Percentiles rank a stretch among this genome's conserved stretches.
phyloP scores from a whole-genome alignment of 805 yeast genomes.

The Myxozyma monticola region DNA sequence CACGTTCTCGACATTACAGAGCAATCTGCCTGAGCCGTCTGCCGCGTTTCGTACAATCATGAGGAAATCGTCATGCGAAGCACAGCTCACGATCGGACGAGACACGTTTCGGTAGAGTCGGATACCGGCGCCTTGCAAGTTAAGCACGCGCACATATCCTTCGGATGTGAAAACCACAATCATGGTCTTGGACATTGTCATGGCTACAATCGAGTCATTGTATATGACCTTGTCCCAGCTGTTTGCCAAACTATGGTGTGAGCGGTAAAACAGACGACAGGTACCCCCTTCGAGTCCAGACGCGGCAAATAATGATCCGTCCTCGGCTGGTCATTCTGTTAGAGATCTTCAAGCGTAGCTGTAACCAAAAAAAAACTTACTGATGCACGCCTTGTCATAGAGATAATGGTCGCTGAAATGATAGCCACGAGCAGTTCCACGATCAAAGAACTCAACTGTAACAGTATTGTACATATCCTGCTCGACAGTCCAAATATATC shows the following conservation, averaged over 20 bases:
- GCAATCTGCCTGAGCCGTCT: constrained; percentile 39
- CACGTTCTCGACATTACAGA: constrained; percentile 52
- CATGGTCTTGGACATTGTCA: constrained; percentile 63
- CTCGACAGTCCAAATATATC: constrained; percentile 77
- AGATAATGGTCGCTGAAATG: constrained; percentile 76
- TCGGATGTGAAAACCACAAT: constrained; percentile 69
- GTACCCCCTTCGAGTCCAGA: too few species aligned
- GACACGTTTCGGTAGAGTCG: constrained; percentile 59
- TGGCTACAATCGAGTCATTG: constrained; percentile 55
- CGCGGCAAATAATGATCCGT: constrained; percentile 31
- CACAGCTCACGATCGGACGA: constrained; percentile 69
- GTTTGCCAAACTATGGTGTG: constrained; percentile 58
- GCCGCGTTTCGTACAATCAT: constrained; percentile 50
- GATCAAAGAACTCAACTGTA: constrained; percentile 86
- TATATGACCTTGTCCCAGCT: constrained; percentile 60
- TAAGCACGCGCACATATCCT: constrained; percentile 74
- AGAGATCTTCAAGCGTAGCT: neutral
- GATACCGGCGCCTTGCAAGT: constrained; percentile 70
- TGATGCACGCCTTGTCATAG: constrained; percentile 76
- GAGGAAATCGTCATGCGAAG: constrained; percentile 59
- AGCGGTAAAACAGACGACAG: constrained; percentile 67
- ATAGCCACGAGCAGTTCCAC: constrained; percentile 71
- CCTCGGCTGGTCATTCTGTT: constrained; percentile 61
- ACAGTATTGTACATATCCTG: constrained; percentile 62
- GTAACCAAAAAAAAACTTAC: too few species aligned